Percentiles rank a stretch among this genome's conserved stretches.
Conservation (phyloP, 2,329 filamentous ascomycete species). For the Venturia pyrina region DNA sequence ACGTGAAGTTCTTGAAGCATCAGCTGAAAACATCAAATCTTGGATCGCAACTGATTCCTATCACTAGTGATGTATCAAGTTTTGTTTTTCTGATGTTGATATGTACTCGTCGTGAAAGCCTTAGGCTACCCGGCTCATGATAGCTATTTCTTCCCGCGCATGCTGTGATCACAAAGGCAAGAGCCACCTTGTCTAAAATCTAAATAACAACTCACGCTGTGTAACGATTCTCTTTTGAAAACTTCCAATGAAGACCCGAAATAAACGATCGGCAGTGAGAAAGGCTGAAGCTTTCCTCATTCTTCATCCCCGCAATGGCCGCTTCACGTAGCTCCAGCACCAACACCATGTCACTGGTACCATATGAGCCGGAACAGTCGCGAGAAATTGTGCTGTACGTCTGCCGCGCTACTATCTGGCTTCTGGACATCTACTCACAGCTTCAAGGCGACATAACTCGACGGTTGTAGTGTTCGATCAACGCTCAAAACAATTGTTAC, state of each 20-base stretch:
- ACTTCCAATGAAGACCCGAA: neutral
- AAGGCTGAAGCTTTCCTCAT: neutral
- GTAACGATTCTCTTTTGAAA: neutral
- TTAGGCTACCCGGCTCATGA: too few relatives aligned
- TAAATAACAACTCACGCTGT: neutral
- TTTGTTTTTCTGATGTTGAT: too few relatives aligned
- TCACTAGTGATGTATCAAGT: too few relatives aligned
- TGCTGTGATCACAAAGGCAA: neutral
- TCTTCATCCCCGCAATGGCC: neutral
- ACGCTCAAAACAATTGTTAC: slow-evolving; percentile 71
- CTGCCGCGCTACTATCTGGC: slow-evolving; percentile 7
- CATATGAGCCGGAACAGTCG: slow-evolving; percentile 62
- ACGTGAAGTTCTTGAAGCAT: too few relatives aligned
- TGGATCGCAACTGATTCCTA: neutral
- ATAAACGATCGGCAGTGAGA: neutral
- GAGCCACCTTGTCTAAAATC: neutral
- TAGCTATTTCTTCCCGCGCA: neutral
- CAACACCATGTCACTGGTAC: slow-evolving; percentile 57
- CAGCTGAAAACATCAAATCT: neutral
- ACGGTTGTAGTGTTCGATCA: slow-evolving; percentile 87
- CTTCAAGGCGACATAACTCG: slow-evolving; percentile 73
- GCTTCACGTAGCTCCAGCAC: neutral
- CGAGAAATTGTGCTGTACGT: slow-evolving; percentile 66
- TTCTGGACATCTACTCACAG: slow-evolving; percentile 12
- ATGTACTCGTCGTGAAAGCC: too few relatives aligned